Base-by-base conservation (phyloP, 495 filamentous ascomycete genomes). In the Darksidea phi region DNA sequence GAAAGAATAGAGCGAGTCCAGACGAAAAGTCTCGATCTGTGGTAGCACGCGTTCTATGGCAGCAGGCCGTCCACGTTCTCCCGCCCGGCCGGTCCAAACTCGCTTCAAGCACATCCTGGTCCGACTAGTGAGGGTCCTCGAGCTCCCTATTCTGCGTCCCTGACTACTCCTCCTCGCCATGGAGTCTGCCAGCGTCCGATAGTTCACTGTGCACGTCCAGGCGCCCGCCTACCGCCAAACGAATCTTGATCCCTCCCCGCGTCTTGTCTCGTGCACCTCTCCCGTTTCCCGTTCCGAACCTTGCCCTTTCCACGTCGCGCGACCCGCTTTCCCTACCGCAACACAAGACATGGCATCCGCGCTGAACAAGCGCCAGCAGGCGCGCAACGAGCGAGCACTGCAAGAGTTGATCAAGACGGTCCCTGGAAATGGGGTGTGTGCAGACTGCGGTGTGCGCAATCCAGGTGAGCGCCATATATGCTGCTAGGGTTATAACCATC, bases 341-440 rank as follows among this genome's bases (percentile, higher is more conserved):
- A 48, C 36, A 56, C 17, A 18, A 57, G 41, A 37, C 43, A 86
- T 86, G 82, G 75, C 79, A 10, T 73, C 73, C 13, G 75, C 76
- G 42, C 77, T 85, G 57, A 96, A 84, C 79, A 98, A 97, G 83
- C 91, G 94, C 71, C 88, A 96, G 77, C 91, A 95, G 80, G 88
- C 86, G 81, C 92, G 94, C 78, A 96, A 97, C 75, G 94, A 98
- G 80, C 89, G 87, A 70, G 77, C 84, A 26, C 79, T 98, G 66
- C 90, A 96, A 71, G 94, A 97, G 34, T 82, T 98, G 60, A 87
- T 97, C 72, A 88, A 88, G 57, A 84, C 74, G 13, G 88, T 96
- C 42, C 85, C 91, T 41, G 94, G 94, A 42, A 98, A 98, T 80
- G 91, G 95, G 73, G 77, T 86, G 66, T 98, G 94, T 77, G 95